Base-by-base conservation (phyloP, 192 early-diverging fungal genomes). In the Obelidium mucronatum region DNA sequence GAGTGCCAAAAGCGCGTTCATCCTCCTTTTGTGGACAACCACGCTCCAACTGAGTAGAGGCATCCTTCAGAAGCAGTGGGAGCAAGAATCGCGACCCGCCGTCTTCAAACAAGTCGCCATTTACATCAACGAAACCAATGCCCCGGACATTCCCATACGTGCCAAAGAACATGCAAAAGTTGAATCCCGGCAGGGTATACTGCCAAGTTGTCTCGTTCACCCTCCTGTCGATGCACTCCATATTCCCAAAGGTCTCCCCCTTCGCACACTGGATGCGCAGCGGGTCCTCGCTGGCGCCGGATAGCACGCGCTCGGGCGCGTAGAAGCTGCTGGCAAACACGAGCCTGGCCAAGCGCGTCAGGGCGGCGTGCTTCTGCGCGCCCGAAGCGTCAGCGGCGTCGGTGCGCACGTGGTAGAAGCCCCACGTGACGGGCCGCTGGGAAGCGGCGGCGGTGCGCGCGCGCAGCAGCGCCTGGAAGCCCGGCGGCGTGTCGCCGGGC, bases 71-170 rank as follows among this genome's bases (percentile, higher is more conserved):
- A 11, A 68, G 48, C 40, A 68, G 39, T 26, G 67, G 67, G 8
- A 68, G 48, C 24, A 68, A 35, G 40, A 68, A n/a, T 8, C 67
- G 67, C 44, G 67, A 68, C 44, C 67, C 67, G 13, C 1, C 6
- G 31, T 68, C 67, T 30, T 68, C 67, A 44, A 30, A 30, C 51
- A 52, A 8, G 52, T 68, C 67, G 8, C 67, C 67, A 22, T 68
- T 68, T 44, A 68, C 28, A 24, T 68, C 67, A 17, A 68, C 30
- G 31, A 68, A 68, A n/a, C 67, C 67, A n/a, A 68, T 11, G 6
- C 11, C 40, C 22, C 8, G 2, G 30, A 11, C 19, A 44, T n/a
- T 17, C 17, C 11, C 40, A 53, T 68, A 68, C 17, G 67, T 31
- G 42, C 67, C 67, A 33, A 68, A 44, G 31, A 68, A 68, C 17